phyloP scores from a whole-genome alignment of 805 yeast genomes.

The Cyberlindnera sargentensis region DNA sequence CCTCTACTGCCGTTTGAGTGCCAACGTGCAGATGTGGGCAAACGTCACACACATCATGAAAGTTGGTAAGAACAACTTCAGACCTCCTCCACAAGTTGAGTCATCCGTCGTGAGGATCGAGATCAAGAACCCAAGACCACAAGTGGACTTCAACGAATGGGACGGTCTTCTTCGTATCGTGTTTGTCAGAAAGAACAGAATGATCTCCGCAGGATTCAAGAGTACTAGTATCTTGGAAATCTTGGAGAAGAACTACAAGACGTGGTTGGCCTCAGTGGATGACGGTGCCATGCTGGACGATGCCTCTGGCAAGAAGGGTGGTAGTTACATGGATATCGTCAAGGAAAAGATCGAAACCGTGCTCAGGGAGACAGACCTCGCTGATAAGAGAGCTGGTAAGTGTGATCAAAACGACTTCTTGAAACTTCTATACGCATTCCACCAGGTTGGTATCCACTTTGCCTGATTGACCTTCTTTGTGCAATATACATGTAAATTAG shows the following conservation, averaged over 20 bases:
- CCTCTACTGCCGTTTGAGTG: constrained; percentile 86
- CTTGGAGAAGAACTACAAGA: constrained; percentile 80
- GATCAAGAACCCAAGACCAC: constrained; percentile 89
- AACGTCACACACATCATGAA: constrained; percentile 97
- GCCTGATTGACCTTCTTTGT: constrained; percentile 37
- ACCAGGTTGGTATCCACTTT: constrained; percentile 94
- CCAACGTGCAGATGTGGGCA: constrained; percentile 99
- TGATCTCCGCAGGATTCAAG: constrained; percentile 88
- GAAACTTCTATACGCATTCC: constrained; percentile 81
- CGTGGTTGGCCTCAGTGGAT: constrained; percentile 53
- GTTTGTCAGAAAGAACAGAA: constrained; percentile 89
- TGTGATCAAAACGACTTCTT: constrained; percentile 94
- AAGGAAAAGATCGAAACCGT: constrained; percentile 69
- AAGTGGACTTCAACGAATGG: constrained; percentile 92
- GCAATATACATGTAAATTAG: not conserved
- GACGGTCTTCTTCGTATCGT: constrained; percentile 90
- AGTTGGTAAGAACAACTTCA: constrained; percentile 91
- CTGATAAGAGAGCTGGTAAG: constrained; percentile 86
- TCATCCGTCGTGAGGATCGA: constrained; percentile 93
- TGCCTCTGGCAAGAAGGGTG: constrained; percentile 29
- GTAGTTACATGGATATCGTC: constrained; percentile 34
- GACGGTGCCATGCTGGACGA: constrained; percentile 28
- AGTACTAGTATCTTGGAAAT: constrained; percentile 72
- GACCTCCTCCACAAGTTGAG: constrained; percentile 98
- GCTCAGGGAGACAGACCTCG: constrained; percentile 68